Conservation (phyloP, 2,329 filamentous ascomycete genomes). For the Aschersonia sp. region DNA sequence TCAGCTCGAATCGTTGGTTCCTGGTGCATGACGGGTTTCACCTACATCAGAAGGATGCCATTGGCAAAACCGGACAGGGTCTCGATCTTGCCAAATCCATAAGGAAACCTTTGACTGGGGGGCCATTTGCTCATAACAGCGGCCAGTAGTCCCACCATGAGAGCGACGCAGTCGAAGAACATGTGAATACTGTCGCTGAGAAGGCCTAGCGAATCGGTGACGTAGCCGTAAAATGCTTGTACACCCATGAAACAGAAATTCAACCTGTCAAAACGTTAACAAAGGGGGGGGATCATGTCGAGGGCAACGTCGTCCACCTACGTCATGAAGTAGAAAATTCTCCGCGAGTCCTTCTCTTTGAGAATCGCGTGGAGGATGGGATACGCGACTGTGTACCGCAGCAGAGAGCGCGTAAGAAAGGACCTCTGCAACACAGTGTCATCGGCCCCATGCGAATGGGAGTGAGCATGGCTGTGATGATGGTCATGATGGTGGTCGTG, state of each 20-base stretch:
- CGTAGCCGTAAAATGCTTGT: conserved; percentile 85
- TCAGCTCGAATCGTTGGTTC: too few species aligned
- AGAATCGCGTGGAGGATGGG: conserved; percentile 78
- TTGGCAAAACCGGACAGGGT: conserved; percentile 94
- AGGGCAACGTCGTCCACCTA: conserved; percentile 35
- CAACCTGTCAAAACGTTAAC: conserved; percentile 36
- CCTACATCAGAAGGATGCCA: conserved; percentile 81
- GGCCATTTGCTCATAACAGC: conserved; percentile 97
- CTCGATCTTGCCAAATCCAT: conserved; percentile 94
- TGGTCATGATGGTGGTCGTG: conserved; percentile 16
- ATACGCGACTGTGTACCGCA: conserved; percentile 55
- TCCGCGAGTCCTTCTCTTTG: conserved; percentile 78
- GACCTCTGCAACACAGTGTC: conserved; percentile 40
- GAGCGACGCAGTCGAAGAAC: conserved; percentile 94
- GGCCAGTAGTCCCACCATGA: conserved; percentile 80
- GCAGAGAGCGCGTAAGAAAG: conserved; percentile 54
- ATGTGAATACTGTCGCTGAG: conserved; percentile 97
- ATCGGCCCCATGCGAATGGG: conserved; percentile 14
- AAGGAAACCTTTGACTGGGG: conserved; percentile 75
- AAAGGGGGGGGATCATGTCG: too few species aligned
- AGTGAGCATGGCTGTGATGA: conserved; percentile 9
- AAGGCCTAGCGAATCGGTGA: conserved; percentile 87
- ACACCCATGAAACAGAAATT: conserved; percentile 94
- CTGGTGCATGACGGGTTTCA: too few species aligned
- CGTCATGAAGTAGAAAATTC: conserved; percentile 96